A percentile compares a stretch with the other conserved stretches of the same genome.
These are phyloP conservation scores for Heterobasidion occidentale DNA, from an alignment of 1,284 basidiomycete species.

Conservation along the genomic window DNA sequence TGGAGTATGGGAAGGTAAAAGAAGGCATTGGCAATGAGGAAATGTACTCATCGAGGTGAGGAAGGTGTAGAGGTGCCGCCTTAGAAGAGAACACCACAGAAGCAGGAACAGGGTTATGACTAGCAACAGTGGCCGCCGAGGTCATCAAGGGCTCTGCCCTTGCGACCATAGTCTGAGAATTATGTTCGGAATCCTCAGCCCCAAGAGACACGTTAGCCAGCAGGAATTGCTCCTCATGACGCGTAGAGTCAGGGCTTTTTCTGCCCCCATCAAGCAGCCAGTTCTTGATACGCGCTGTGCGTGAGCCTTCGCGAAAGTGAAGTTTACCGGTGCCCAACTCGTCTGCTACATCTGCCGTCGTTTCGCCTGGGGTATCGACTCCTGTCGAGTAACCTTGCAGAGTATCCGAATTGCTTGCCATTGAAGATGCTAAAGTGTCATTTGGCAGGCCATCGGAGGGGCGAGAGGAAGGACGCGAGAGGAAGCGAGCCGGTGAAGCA, in stretches of 20 bases:
- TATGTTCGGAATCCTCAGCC: not conserved
- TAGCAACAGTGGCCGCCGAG: not conserved
- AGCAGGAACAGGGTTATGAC: slow-evolving; percentile 46
- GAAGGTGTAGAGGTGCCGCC: slow-evolving; percentile 49
- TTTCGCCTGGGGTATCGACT: not conserved
- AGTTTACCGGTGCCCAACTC: slow-evolving; percentile 1
- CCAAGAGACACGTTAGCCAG: slow-evolving; percentile 1
- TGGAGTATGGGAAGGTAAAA: slow-evolving; percentile 24
- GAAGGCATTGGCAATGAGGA: slow-evolving; percentile 35
- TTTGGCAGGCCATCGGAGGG: not conserved
- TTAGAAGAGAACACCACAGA: slow-evolving; percentile 45
- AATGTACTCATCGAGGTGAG: slow-evolving; percentile 50
- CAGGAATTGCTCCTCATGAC: slow-evolving; percentile 5
- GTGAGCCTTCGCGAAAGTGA: slow-evolving; percentile 12
- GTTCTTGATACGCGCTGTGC: slow-evolving; percentile 8
- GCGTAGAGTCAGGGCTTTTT: not conserved
- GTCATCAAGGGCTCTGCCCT: not conserved
- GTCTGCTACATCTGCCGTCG: not conserved
- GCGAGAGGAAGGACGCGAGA: not conserved
- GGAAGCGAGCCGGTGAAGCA: not conserved
- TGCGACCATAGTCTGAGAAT: not conserved
- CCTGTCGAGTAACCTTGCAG: not conserved
- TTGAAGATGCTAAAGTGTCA: not conserved
- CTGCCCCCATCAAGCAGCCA: not conserved
- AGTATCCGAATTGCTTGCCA: not conserved